phyloP scores from a whole-genome alignment of 2,329 filamentous ascomycete species.

The Parascedosporium putredinis region DNA sequence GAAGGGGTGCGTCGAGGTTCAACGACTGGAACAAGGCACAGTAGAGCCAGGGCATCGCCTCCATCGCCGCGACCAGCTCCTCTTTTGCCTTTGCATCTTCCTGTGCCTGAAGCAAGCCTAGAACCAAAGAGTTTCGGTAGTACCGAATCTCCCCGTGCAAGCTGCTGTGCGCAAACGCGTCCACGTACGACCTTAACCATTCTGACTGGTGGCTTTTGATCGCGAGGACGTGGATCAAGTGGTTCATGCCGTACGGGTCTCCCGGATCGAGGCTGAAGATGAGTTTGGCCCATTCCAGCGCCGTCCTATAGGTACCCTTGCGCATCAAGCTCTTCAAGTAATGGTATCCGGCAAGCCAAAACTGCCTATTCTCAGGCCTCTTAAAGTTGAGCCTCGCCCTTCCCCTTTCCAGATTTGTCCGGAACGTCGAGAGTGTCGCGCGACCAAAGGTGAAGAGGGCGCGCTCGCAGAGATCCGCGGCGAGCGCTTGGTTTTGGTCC shows the following conservation, averaged over 20 bases:
- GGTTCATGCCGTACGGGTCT: slow-evolving; percentile 75
- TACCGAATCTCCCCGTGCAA: slow-evolving; percentile 46
- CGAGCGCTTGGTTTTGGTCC: slow-evolving; percentile 75
- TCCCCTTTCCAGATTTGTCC: slow-evolving; percentile 63
- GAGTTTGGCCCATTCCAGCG: slow-evolving; percentile 87
- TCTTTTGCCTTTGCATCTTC: slow-evolving; percentile 55
- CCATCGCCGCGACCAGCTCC: slow-evolving; percentile 57
- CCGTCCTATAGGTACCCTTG: slow-evolving; percentile 89
- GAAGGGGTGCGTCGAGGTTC: slow-evolving; percentile 67
- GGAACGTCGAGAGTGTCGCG: slow-evolving; percentile 73
- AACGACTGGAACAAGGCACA: slow-evolving; percentile 70
- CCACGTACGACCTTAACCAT: slow-evolving; percentile 62
- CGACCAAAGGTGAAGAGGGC: slow-evolving; percentile 91
- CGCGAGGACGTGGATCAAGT: slow-evolving; percentile 75
- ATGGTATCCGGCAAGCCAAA: slow-evolving; percentile 82
- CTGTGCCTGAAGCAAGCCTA: slow-evolving; percentile 65
- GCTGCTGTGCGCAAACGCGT: slow-evolving; percentile 26
- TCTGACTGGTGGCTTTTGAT: slow-evolving; percentile 68
- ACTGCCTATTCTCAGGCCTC: slow-evolving; percentile 78
- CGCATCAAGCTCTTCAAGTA: slow-evolving; percentile 78
- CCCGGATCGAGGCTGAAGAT: slow-evolving; percentile 62
- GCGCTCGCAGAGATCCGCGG: slow-evolving; percentile 79
- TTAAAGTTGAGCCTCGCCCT: slow-evolving; percentile 72
- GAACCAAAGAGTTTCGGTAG: slow-evolving; percentile 62
- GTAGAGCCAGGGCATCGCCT: slow-evolving; percentile 74